Percentiles rank a stretch among this genome's conserved stretches.
Evolutionary conservation across 148 eudicot genomes (phyloP).

Genomic region (Vaccinium myrtillus): DNA sequence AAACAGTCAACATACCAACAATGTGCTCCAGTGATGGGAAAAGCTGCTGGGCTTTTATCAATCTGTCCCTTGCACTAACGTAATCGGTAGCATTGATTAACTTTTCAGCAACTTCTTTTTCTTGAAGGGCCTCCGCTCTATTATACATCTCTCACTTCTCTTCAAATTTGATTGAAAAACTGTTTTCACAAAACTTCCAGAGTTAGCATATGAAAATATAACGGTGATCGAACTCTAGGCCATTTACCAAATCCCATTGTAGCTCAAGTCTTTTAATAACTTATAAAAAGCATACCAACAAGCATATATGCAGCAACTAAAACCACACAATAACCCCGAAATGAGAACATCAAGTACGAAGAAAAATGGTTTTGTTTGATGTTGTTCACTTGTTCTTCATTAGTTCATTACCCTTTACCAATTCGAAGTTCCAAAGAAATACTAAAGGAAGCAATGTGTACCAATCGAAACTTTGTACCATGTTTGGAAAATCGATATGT

Average conservation of each 20-base stretch:
- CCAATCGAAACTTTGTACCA: background rate
- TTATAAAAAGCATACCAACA: background rate
- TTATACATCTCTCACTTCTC: conserved; percentile 20
- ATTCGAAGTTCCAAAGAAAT: background rate
- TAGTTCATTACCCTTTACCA: background rate
- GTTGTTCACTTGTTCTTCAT: background rate
- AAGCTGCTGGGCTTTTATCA: conserved; percentile 43
- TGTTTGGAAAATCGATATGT: background rate
- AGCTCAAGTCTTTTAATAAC: background rate
- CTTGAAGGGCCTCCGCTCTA: conserved; percentile 38
- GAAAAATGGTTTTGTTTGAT: background rate
- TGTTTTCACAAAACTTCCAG: conserved; percentile 7
- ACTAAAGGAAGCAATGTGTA: background rate
- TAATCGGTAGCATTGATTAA: conserved; percentile 39
- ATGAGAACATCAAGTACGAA: background rate
- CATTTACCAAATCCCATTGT: background rate
- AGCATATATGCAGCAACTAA: background rate
- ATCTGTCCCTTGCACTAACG: conserved; percentile 43
- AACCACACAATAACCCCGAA: background rate
- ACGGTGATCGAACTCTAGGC: background rate
- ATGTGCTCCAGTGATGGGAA: conserved; percentile 38
- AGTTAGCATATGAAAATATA: background rate
- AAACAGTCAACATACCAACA: conserved; percentile 43
- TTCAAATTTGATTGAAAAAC: background rate
- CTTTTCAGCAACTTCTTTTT: conserved; percentile 46